phyloP scores from a whole-genome alignment of 495 filamentous ascomycete species.

The Penicillium antarcticum region DNA sequence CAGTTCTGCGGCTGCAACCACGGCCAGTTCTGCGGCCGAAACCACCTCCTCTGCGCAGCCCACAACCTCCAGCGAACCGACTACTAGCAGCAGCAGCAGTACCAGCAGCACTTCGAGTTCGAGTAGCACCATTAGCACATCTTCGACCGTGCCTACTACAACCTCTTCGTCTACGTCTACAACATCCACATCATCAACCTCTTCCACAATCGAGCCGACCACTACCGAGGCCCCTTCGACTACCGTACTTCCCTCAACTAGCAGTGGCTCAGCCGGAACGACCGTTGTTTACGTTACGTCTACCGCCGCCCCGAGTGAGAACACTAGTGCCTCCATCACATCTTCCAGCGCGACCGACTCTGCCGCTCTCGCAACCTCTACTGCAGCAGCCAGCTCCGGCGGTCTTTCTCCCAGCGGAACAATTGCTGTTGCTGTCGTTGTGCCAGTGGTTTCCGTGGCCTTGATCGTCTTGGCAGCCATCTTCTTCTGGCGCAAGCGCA shows the following conservation, averaged over 20 bases:
- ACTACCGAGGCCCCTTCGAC: slow-evolving; percentile 7
- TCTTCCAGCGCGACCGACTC: slow-evolving; percentile 28
- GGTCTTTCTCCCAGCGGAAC: slow-evolving; percentile 61
- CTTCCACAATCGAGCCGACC: slow-evolving; percentile 4
- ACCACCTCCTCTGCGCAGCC: not conserved
- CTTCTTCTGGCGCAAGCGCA: slow-evolving; percentile 83
- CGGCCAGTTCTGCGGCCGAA: slow-evolving; percentile 1
- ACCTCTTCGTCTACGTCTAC: slow-evolving; percentile 18
- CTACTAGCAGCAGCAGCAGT: slow-evolving; percentile 8
- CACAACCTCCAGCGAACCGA: slow-evolving; percentile 9
- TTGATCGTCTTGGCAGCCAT: slow-evolving; percentile 71
- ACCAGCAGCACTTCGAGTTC: slow-evolving; percentile 10
- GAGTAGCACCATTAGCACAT: slow-evolving; percentile 18
- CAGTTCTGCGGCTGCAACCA: not conserved
- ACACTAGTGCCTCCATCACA: slow-evolving; percentile 25
- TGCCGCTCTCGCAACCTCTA: slow-evolving; percentile 20
- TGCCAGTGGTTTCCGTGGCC: slow-evolving; percentile 87
- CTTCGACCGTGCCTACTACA: slow-evolving; percentile 23
- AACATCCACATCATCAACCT: slow-evolving; percentile 3
- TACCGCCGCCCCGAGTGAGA: not conserved
- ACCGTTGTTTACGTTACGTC: slow-evolving; percentile 27
- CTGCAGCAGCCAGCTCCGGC: slow-evolving; percentile 20
- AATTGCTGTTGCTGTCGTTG: slow-evolving; percentile 90
- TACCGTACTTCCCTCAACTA: slow-evolving; percentile 10
- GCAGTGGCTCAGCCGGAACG: slow-evolving; percentile 10